phyloP scores from a whole-genome alignment of 768 basidiomycete genomes.

The Lanmaoa rubissima region DNA sequence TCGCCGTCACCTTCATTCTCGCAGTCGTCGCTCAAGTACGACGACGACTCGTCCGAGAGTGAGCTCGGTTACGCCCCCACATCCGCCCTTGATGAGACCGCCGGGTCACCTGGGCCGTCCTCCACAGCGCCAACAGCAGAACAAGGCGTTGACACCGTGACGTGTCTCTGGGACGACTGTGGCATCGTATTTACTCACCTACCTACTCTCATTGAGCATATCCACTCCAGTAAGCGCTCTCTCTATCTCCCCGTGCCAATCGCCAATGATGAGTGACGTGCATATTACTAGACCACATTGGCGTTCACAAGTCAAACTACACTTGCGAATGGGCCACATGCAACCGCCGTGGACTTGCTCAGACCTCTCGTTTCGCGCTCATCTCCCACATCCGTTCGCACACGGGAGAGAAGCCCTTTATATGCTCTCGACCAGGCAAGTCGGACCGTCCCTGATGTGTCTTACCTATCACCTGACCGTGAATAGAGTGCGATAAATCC shows the following conservation, averaged over 20 bases:
- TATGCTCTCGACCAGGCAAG: constrained; percentile 76
- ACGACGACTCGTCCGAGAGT: constrained; percentile 26
- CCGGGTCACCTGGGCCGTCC: constrained; percentile 24
- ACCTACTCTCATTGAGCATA: constrained; percentile 75
- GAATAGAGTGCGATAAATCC: constrained; percentile 85
- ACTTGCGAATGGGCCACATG: constrained; percentile 90
- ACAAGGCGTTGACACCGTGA: constrained; percentile 53
- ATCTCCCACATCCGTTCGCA: constrained; percentile 90
- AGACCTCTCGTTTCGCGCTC: constrained; percentile 87
- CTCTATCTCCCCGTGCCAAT: no score
- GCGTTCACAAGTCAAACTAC: constrained; percentile 79
- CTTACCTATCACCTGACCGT: neutral
- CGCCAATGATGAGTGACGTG: neutral
- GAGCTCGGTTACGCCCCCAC: constrained; percentile 19
- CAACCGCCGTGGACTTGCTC: constrained; percentile 72
- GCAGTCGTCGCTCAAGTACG: constrained; percentile 28
- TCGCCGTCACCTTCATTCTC: constrained; percentile 42
- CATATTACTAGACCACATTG: constrained; percentile 63
- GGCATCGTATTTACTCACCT: constrained; percentile 69
- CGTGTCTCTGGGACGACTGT: constrained; percentile 86
- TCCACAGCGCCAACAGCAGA: constrained; percentile 18
- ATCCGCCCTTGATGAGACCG: constrained; percentile 13
- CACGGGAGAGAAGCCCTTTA: constrained; percentile 93
- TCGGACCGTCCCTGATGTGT: neutral
- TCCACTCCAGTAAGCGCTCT: constrained; percentile 65